Evolutionary conservation across 805 yeast genomes (phyloP).

Genomic region (Hanseniaspora opuntiae): DNA sequence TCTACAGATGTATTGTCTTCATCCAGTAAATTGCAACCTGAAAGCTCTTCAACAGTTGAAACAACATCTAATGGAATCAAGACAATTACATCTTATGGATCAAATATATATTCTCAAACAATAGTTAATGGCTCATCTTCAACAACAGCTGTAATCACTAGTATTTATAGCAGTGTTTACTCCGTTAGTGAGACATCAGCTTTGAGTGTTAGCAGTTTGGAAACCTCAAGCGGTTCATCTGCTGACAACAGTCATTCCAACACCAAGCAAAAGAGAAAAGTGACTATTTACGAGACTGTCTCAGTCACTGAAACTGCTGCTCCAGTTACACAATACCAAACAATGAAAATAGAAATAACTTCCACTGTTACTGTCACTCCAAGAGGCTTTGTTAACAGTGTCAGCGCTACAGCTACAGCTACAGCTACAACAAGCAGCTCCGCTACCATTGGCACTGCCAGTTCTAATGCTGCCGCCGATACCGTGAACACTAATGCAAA

Average conservation of each 20-base stretch:
- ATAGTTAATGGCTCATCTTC: background rate
- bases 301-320: slow-evolving; percentile 8
- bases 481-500: background rate
- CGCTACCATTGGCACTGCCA: background rate
- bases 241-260: background rate
- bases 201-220: background rate
- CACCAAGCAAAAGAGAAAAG: slow-evolving; percentile 10
- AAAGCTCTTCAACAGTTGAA: background rate
- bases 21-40: background rate
- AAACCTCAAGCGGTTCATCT: background rate
- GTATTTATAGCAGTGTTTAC: slow-evolving; percentile 1
- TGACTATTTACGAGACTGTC: slow-evolving; percentile 11
- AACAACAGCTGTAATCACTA: background rate
- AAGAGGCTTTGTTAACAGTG: background rate
- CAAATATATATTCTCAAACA: slow-evolving; percentile 4
- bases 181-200: background rate
- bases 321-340: slow-evolving; percentile 4
- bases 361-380: slow-evolving; percentile 9
- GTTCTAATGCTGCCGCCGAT: background rate
- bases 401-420: background rate
- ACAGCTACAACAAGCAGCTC: background rate
- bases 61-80: background rate
- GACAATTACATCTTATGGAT: slow-evolving; percentile 2
- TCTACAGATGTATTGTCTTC: background rate
- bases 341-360: slow-evolving; percentile 6